phyloP scores from a whole-genome alignment of 2,329 filamentous ascomycete genomes.

The Zymoseptoria brevis region DNA sequence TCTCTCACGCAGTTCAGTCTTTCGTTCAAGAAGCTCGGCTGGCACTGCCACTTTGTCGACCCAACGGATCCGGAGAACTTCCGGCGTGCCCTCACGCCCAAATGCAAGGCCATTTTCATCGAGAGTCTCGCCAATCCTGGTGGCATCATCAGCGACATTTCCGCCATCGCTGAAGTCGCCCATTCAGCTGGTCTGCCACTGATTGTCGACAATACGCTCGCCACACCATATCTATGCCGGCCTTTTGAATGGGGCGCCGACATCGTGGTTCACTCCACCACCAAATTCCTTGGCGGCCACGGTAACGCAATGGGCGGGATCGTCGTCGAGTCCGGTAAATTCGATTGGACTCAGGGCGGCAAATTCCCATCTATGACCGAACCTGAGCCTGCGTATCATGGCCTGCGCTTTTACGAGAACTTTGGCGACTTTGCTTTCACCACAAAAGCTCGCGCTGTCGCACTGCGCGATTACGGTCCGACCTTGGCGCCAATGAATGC shows the following conservation, averaged over 20 bases:
- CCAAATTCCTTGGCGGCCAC: conserved; percentile 13
- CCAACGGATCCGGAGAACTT: conserved; percentile 12
- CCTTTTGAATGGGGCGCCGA: conserved; percentile 13
- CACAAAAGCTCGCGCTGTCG: conserved; percentile 10
- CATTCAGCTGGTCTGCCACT: conserved; percentile 11
- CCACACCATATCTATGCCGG: conserved; percentile 11
- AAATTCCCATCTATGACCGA: conserved; percentile 12
- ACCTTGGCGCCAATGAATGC: conserved; percentile 12
- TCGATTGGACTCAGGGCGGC: conserved; percentile 10
- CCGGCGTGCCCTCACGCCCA: conserved; percentile 11
- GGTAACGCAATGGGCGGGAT: conserved; percentile 14
- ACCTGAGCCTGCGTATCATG: conserved; percentile 11
- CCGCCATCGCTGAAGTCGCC: conserved; percentile 10
- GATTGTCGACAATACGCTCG: conserved; percentile 14
- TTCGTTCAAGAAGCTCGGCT: conserved; percentile 14
- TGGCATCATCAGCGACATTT: conserved; percentile 8
- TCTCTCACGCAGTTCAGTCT: conserved; percentile 12
- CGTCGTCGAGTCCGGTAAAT: conserved; percentile 12
- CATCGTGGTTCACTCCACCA: conserved; percentile 12
- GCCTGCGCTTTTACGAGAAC: conserved; percentile 12
- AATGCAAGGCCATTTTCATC: conserved; percentile 13
- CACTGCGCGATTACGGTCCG: conserved; percentile 11
- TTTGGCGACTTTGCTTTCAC: conserved; percentile 13
- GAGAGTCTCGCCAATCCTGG: conserved; percentile 13
- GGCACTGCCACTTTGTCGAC: conserved; percentile 12